phyloP scores from a whole-genome alignment of 2,329 filamentous ascomycete species.

The Simplicillium aogashimaense region DNA sequence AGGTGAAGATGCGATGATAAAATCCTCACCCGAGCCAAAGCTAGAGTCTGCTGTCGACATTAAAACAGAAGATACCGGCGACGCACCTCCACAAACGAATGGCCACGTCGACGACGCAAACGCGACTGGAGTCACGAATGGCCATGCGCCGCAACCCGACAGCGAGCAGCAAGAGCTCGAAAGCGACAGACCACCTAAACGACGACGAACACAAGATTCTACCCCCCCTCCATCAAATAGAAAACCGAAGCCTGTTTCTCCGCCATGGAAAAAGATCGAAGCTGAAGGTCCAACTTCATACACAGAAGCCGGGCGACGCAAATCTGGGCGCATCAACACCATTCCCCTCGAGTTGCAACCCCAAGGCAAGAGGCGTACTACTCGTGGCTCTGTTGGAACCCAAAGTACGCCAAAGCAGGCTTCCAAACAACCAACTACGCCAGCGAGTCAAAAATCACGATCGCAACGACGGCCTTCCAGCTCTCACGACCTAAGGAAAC shows the following conservation, averaged over 20 bases:
- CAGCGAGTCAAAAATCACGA: slow-evolving; percentile 1
- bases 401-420: slow-evolving; percentile 20
- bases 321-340: slow-evolving; percentile 54
- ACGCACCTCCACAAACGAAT: slow-evolving; percentile 6
- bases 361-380: slow-evolving; percentile 39
- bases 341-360: slow-evolving; percentile 43
- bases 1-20: slow-evolving; percentile 3
- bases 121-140: slow-evolving; percentile 13
- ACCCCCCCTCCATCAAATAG: slow-evolving; percentile 29
- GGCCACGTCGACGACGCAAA: slow-evolving; percentile 9
- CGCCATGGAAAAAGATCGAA: slow-evolving; percentile 83
- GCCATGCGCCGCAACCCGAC: slow-evolving; percentile 34
- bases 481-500: slow-evolving; percentile 19
- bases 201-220: slow-evolving; percentile 47
- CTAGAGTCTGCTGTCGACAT: not conserved
- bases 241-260: slow-evolving; percentile 53
- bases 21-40: no score
- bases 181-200: slow-evolving; percentile 14
- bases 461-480: slow-evolving; percentile 11
- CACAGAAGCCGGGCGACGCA: slow-evolving; percentile 60
- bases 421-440: slow-evolving; percentile 11
- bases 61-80: not conserved
- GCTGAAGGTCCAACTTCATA: slow-evolving; percentile 85
- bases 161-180: slow-evolving; percentile 45
- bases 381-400: slow-evolving; percentile 29